Evolutionary conservation across 1,284 basidiomycete genomes (phyloP).

Genomic region (Malassezia furfur): DNA sequence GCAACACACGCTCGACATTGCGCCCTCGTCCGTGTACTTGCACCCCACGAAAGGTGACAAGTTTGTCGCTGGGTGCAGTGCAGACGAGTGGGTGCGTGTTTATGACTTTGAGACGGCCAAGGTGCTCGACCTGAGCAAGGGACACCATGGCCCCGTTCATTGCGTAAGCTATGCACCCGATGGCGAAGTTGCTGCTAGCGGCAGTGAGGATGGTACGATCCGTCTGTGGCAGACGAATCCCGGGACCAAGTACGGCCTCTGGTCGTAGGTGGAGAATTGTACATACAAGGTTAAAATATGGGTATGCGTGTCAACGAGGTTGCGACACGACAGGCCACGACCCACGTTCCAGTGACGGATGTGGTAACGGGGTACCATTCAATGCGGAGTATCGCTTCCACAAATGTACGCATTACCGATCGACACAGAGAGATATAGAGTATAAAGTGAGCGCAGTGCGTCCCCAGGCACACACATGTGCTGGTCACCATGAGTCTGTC

Average conservation of each 20-base stretch:
- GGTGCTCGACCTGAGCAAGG: conserved; percentile 84
- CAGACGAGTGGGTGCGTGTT: conserved; percentile 91
- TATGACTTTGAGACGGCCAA: conserved; percentile 75
- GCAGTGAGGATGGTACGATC: conserved; percentile 60
- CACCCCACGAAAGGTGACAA: conserved; percentile 79
- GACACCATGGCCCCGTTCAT: conserved; percentile 94
- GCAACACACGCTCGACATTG: conserved; percentile 35
- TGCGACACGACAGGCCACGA: background rate
- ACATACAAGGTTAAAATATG: background rate
- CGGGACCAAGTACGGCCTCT: conserved; percentile 15
- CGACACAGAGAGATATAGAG: background rate
- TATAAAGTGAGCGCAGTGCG: background rate
- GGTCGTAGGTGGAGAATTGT: conserved; percentile 6
- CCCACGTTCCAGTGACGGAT: background rate
- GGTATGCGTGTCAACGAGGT: background rate
- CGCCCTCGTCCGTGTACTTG: conserved; percentile 80
- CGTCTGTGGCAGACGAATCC: conserved; percentile 16
- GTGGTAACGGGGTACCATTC: background rate
- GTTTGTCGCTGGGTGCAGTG: conserved; percentile 81
- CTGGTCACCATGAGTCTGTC: too few species aligned
- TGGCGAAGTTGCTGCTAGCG: conserved; percentile 95
- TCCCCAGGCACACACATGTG: too few species aligned
- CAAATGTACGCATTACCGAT: background rate
- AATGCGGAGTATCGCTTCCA: background rate
- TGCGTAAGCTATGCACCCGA: conserved; percentile 89